Evolutionary conservation across 2,329 filamentous ascomycete genomes (phyloP), one percentile per base, ranked within the genome.

Genomic region (Fusarium sp.): DNA sequence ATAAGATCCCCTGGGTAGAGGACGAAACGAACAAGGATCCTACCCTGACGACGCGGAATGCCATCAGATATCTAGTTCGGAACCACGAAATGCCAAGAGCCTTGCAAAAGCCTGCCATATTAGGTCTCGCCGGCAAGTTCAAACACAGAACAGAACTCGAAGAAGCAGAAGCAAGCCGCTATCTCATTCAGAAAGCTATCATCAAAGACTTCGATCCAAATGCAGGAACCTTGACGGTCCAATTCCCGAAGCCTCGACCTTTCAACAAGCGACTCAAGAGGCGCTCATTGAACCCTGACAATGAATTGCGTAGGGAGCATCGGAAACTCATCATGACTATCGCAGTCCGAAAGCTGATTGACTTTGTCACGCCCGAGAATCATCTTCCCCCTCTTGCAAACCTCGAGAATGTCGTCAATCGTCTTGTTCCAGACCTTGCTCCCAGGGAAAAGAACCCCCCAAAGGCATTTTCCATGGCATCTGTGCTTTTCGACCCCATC

Each of bases 21-120:
- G 95, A 99, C 72, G 78, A 80, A 37, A 97, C 93, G 2, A 99
- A 99, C 70, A 75, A 80, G 14, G 90, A 97, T 68, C 82, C 80
- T 9, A 92, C 88, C 0, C 77, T 96, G 55, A 97, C 95, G 0
- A 76, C 82, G 39, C 85, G 95, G 33, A 99, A 99, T 70, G 88
- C 94, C 0, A 80, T 97, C 33, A 86, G 94, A 29, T 78, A 89
- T 72, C 73, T 96, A 38, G 80, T 85, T 17, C 76, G 79, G 23
- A 75, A 82, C 5, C 76, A 88, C 54, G 70, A 73, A 3, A 77
- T 98, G 4, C 94, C 95, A 1, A 73, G 73, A 9, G 92, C 93
- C 0, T 76, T 98, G 3, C 85, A 85, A 58, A 86, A 87, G 50
- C 77, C 82, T 0, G 80, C 85, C 0, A 80, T 97, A 6, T 75